These are phyloP conservation scores for Entomortierella chlamydospora DNA, from an alignment of 192 early-diverging fungal genomes.

Conservation along the genomic window DNA sequence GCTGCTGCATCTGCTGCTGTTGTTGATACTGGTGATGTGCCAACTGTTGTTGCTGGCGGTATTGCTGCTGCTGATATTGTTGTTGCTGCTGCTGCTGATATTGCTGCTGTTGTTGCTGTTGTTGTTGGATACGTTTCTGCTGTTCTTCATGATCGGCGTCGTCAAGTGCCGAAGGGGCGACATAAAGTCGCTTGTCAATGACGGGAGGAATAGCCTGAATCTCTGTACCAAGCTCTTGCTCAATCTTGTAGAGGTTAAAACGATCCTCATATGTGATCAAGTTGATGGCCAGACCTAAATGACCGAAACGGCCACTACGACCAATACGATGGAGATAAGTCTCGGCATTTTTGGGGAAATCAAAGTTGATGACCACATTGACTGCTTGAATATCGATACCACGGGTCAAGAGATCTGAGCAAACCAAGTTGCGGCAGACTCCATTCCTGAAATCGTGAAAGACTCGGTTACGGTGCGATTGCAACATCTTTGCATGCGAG, in stretches of 20 bases:
- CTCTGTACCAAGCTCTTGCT: slow-evolving; percentile 98
- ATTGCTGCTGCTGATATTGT: slow-evolving; percentile 14
- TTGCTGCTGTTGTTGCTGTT: slow-evolving; percentile 55
- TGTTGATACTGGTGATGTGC: slow-evolving; percentile 19
- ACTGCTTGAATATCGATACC: slow-evolving; percentile 99
- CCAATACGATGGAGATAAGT: slow-evolving; percentile 99
- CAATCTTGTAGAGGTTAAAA: slow-evolving; percentile 97
- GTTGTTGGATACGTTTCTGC: slow-evolving; percentile 54
- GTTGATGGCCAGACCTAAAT: slow-evolving; percentile 97
- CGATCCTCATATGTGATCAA: slow-evolving; percentile 98
- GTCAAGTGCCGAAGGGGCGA: slow-evolving; percentile 80
- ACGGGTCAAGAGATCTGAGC: slow-evolving; percentile 96
- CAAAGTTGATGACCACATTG: slow-evolving; percentile 99
- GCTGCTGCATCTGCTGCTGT: slow-evolving; percentile 12
- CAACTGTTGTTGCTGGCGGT: slow-evolving; percentile 17
- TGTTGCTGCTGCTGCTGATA: slow-evolving; percentile 25
- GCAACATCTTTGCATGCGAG: slow-evolving; percentile 98
- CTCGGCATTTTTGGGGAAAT: slow-evolving; percentile 99
- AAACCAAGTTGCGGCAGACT: slow-evolving; percentile 97
- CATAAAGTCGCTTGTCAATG: slow-evolving; percentile 94
- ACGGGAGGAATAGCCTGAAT: slow-evolving; percentile 98
- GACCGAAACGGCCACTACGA: slow-evolving; percentile 95
- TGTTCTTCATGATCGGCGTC: slow-evolving; percentile 55
- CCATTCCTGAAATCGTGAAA: slow-evolving; percentile 99
- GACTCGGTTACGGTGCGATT: slow-evolving; percentile 97